These are phyloP conservation scores for Teratosphaeria zuluensis DNA, from an alignment of 2,329 filamentous ascomycete genomes.

Conservation along the genomic window DNA sequence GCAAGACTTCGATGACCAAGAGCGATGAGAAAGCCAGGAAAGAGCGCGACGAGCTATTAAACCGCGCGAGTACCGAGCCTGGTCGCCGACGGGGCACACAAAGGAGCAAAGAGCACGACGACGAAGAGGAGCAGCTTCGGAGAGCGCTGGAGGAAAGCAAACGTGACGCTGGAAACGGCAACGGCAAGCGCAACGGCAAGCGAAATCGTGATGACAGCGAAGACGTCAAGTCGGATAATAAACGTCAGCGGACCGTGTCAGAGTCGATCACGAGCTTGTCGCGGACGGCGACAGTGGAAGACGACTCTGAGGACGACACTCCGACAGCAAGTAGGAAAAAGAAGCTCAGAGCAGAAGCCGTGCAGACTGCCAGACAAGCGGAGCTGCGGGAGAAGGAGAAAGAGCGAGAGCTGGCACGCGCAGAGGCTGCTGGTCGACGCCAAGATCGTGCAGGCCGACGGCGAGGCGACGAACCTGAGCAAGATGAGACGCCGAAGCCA, in stretches of 20 bases:
- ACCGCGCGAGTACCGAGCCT: constrained; percentile 42
- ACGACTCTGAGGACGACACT: constrained; percentile 70
- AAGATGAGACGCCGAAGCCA: constrained; percentile 52
- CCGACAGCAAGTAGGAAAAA: constrained; percentile 20
- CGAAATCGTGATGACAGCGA: constrained; percentile 83
- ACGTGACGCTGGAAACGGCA: constrained; percentile 54
- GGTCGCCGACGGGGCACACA: constrained; percentile 89
- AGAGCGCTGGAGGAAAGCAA: constrained; percentile 93
- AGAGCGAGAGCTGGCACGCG: constrained; percentile 63
- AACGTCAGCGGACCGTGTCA: constrained; percentile 76
- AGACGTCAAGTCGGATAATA: constrained; percentile 64
- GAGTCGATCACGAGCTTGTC: constrained; percentile 48
- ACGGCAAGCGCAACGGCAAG: constrained; percentile 59
- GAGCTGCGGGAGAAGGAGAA: constrained; percentile 52
- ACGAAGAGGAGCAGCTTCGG: constrained; percentile 82
- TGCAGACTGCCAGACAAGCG: constrained; percentile 48
- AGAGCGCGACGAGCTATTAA: constrained; percentile 45
- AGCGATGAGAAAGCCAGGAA: constrained; percentile 47
- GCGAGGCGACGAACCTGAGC: constrained; percentile 61
- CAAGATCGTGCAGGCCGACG: constrained; percentile 75
- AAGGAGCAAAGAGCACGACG: constrained; percentile 93
- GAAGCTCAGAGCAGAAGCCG: constrained; percentile 38
- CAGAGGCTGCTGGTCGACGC: constrained; percentile 67
- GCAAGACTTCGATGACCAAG: constrained; percentile 56
- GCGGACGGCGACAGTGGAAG: constrained; percentile 39